phyloP scores from a whole-genome alignment of 306 rosid genomes.

The Lupinus albus region DNA sequence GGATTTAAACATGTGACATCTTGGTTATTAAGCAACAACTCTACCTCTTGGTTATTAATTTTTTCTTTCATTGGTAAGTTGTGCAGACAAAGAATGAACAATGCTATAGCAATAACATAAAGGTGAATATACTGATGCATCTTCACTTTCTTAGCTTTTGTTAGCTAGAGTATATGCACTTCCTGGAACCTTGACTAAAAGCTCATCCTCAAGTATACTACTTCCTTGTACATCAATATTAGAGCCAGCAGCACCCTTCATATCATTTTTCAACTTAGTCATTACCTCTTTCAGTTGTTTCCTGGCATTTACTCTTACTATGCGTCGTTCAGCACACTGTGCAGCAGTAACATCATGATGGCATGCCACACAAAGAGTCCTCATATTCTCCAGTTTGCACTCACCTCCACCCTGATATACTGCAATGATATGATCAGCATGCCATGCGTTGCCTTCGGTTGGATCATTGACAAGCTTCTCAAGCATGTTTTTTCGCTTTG shows the following conservation, averaged over 20 bases:
- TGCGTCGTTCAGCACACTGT: slow-evolving; percentile 79
- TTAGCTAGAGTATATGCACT: slow-evolving; percentile 72
- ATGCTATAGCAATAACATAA: neutral
- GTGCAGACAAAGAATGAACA: slow-evolving; percentile 16
- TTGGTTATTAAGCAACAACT: too few relatives aligned
- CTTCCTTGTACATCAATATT: slow-evolving; percentile 41
- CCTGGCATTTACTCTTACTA: slow-evolving; percentile 67
- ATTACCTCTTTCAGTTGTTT: slow-evolving; percentile 70
- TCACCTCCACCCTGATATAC: slow-evolving; percentile 97
- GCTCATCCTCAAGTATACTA: slow-evolving; percentile 53
- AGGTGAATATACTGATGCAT: slow-evolving; percentile 11
- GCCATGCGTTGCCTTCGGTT: slow-evolving; percentile 91
- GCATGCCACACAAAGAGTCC: slow-evolving; percentile 93
- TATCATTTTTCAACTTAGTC: slow-evolving; percentile 48
- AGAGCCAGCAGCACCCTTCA: slow-evolving; percentile 29
- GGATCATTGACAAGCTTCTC: slow-evolving; percentile 84
- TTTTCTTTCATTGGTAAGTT: too few relatives aligned
- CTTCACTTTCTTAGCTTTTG: slow-evolving; percentile 37
- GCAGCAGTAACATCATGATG: slow-evolving; percentile 78
- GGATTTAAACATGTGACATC: too few relatives aligned
- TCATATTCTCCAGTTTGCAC: slow-evolving; percentile 87
- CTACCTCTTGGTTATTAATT: too few relatives aligned
- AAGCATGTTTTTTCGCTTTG: slow-evolving; percentile 62
- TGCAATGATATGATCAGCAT: slow-evolving; percentile 94
- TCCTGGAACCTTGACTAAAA: slow-evolving; percentile 82